Percentiles rank a stretch among this genome's conserved stretches.
Conservation (phyloP, 768 basidiomycete species). For the Goffeauzyma gilvescens region DNA sequence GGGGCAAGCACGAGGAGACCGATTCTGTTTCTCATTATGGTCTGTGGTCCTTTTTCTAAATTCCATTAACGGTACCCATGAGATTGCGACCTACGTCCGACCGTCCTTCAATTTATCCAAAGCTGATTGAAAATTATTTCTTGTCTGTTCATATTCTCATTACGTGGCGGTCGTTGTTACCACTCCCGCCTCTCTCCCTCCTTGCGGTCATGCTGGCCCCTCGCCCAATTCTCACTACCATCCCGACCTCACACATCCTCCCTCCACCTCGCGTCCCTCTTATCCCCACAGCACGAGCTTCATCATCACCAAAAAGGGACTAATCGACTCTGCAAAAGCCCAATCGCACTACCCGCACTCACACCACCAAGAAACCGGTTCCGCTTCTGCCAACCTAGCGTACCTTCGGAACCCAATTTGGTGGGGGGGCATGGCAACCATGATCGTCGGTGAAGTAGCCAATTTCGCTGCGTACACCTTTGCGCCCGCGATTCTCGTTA, state of each 20-base stretch:
- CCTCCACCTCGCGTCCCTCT: background rate
- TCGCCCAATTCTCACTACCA: too few relatives aligned
- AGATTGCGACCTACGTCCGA: background rate
- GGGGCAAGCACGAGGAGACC: too few relatives aligned
- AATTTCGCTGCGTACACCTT: conserved; percentile 92
- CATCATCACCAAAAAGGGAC: conserved; percentile 98
- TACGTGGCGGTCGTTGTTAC: too few relatives aligned
- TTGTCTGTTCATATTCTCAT: too few relatives aligned
- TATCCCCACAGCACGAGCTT: conserved; percentile 50
- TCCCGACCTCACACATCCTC: background rate
- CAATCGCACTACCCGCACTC: conserved; percentile 22
- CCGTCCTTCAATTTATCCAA: background rate
- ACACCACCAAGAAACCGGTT: conserved; percentile 9
- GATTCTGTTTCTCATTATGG: background rate
- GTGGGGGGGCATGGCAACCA: conserved; percentile 87
- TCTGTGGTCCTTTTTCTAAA: background rate
- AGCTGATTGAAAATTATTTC: too few relatives aligned
- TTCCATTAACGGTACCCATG: background rate
- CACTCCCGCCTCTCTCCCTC: too few relatives aligned
- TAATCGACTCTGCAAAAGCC: conserved; percentile 58
- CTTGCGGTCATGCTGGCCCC: too few relatives aligned
- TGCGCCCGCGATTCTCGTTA: conserved; percentile 94
- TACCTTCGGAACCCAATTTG: conserved; percentile 84
- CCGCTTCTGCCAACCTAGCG: conserved; percentile 58
- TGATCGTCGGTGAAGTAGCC: conserved; percentile 68